Evolutionary conservation across 2,329 filamentous ascomycete species (phyloP).

Genomic region (Onygenales sp.): DNA sequence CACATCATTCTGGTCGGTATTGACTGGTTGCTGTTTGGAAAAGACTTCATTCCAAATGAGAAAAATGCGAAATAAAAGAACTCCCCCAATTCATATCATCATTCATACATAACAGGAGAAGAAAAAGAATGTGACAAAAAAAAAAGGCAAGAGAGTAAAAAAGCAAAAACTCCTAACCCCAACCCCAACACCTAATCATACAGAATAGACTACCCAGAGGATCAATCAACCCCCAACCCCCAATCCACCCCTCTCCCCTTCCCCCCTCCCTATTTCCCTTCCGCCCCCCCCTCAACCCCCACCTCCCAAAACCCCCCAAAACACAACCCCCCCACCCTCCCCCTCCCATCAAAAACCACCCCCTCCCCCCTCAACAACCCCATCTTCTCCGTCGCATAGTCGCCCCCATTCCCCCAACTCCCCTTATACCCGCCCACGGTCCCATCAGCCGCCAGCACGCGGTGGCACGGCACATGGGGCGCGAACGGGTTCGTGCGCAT

Average conservation of each 20-base stretch:
- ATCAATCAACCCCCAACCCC: no score
- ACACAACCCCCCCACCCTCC: slow-evolving; percentile 27
- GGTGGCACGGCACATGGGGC: slow-evolving; percentile 70
- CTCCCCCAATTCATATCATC: no score
- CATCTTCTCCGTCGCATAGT: slow-evolving; percentile 32
- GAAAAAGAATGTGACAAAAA: not conserved
- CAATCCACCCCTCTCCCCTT: no score
- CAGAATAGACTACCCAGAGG: no score
- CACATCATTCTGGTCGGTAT: no score
- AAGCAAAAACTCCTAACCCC: not conserved
- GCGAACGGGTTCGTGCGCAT: slow-evolving; percentile 73
- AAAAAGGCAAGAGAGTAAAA: not conserved
- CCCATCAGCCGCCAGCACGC: slow-evolving; percentile 65
- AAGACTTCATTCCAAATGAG: no score
- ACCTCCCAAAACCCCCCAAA: slow-evolving; percentile 22
- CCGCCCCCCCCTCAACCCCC: not conserved
- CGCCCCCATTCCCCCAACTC: slow-evolving; percentile 37
- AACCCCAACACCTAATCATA: not conserved
- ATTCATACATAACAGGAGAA: no score
- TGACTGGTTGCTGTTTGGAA: no score
- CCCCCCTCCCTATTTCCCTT: not conserved
- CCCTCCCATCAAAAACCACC: slow-evolving; percentile 34
- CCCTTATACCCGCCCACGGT: slow-evolving; percentile 45
- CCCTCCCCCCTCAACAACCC: slow-evolving; percentile 34
- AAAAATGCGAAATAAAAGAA: no score